Evolutionary conservation across 306 rosid genomes (phyloP).

Genomic region (Urtica urens): DNA sequence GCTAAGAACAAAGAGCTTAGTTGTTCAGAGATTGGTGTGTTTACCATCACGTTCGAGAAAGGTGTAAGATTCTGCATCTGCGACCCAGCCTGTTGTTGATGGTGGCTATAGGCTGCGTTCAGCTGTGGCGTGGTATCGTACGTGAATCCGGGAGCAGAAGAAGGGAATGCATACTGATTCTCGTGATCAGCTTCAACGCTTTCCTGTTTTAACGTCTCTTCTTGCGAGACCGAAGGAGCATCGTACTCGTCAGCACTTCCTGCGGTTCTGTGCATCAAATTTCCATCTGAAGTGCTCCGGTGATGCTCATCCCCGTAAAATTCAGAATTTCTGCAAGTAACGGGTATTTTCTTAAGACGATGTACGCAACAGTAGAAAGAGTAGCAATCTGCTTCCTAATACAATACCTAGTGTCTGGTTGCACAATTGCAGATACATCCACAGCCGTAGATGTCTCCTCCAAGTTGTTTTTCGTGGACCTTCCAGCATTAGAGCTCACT

Average conservation of each 20-base stretch:
- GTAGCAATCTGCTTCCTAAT: constrained; percentile 9
- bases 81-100: constrained; percentile 58
- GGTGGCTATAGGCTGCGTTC: constrained; percentile 52
- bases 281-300: constrained; percentile 47
- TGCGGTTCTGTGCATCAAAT: constrained; percentile 52
- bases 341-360: neutral
- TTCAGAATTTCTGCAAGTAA: constrained; percentile 63
- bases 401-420: constrained; percentile 55
- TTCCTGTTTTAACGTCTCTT: constrained; percentile 67
- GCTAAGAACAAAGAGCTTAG: too few relatives aligned
- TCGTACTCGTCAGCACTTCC: constrained; percentile 48
- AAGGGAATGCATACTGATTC: constrained; percentile 61
- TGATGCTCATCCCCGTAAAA: constrained; percentile 78
- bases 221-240: constrained; percentile 58
- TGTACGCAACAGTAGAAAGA: neutral
- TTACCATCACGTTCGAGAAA: constrained; percentile 82
- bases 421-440: constrained; percentile 58
- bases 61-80: constrained; percentile 73
- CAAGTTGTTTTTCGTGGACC: constrained; percentile 39
- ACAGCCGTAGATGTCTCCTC: constrained; percentile 64
- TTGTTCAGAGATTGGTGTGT: too few relatives aligned
- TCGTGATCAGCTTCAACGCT: constrained; percentile 53
- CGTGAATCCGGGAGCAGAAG: constrained; percentile 65
- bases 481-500: constrained; percentile 42
- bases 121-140: constrained; percentile 59